A percentile compares a stretch with the other conserved stretches of the same genome.
phyloP scores from a whole-genome alignment of 352 stramenopile species.

The Pythium rhizo-oryzae region DNA sequence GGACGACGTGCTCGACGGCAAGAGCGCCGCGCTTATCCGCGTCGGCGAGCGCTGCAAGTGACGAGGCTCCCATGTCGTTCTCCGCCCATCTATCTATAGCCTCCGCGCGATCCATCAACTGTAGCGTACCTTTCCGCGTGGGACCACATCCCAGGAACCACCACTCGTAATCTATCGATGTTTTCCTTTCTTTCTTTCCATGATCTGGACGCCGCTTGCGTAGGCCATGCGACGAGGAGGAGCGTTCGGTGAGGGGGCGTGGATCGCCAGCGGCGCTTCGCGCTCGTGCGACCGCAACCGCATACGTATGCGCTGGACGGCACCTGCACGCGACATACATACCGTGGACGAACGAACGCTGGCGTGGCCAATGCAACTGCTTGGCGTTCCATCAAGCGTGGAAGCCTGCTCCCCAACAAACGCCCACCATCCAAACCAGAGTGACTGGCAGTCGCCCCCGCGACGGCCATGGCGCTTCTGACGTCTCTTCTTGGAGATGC shows the following conservation, averaged over 20 bases:
- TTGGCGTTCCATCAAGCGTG: not conserved
- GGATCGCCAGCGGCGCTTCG: not conserved
- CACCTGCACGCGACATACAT: not conserved
- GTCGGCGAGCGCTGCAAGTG: conserved; percentile 32
- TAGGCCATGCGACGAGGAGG: conserved; percentile 5
- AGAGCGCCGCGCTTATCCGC: conserved; percentile 27
- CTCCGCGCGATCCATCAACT: not conserved
- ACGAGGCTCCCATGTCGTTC: not conserved
- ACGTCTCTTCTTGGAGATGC: conserved; percentile 1
- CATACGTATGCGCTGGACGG: not conserved
- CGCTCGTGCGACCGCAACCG: too few species aligned
- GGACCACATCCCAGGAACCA: not conserved
- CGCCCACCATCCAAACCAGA: not conserved
- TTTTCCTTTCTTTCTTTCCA: not conserved
- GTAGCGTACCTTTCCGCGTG: not conserved
- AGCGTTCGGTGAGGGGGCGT: not conserved
- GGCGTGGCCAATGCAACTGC: conserved; percentile 1
- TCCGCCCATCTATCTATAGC: conserved; percentile 25
- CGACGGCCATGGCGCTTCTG: conserved; percentile 4
- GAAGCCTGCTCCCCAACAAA: not conserved
- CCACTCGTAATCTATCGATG: not conserved
- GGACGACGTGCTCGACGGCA: conserved; percentile 24
- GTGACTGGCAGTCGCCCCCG: not conserved
- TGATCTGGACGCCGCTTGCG: conserved; percentile 2
- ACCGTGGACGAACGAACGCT: conserved; percentile 1